Evolutionary conservation across 352 stramenopile genomes (phyloP).

Genomic region (Globisporangium uncinulatum): DNA sequence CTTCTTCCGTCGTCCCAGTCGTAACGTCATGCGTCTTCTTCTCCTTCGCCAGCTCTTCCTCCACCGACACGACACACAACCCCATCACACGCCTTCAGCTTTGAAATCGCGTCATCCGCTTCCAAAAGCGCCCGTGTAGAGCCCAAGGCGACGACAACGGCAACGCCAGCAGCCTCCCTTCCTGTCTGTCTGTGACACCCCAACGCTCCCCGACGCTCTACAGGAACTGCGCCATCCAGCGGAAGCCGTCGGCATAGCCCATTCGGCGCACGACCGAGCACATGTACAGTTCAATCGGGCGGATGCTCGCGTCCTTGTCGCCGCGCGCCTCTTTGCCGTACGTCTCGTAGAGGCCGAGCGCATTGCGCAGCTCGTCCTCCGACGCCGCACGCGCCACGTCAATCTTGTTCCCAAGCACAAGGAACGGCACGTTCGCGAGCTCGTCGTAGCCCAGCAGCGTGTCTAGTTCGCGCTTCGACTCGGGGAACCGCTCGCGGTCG

Average conservation of each 20-base stretch:
- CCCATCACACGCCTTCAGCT: too few relatives aligned
- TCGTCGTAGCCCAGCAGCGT: constrained; percentile 96
- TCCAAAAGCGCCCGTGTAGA: too few relatives aligned
- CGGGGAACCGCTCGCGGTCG: constrained; percentile 97
- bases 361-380: constrained; percentile 98
- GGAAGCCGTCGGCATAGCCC: constrained; percentile 96
- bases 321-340: constrained; percentile 97
- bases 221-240: constrained; percentile 88
- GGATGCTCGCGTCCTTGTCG: constrained; percentile 87
- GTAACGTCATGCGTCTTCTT: too few relatives aligned
- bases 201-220: too few relatives aligned
- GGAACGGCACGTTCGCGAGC: constrained; percentile 97
- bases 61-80: too few relatives aligned
- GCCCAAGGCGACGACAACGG: too few relatives aligned
- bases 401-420: constrained; percentile 99
- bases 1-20: too few relatives aligned
- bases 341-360: constrained; percentile 96
- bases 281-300: constrained; percentile 99
- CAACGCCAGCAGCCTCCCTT: neutral
- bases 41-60: too few relatives aligned
- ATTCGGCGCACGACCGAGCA: constrained; percentile 98
- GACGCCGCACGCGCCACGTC: constrained; percentile 95
- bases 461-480: constrained; percentile 99
- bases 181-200: too few relatives aligned
- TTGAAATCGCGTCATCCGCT: too few relatives aligned